These are phyloP conservation scores for Zygosaccharomyces sapae DNA, from an alignment of 1,139 yeast genomes.

Conservation along the genomic window DNA sequence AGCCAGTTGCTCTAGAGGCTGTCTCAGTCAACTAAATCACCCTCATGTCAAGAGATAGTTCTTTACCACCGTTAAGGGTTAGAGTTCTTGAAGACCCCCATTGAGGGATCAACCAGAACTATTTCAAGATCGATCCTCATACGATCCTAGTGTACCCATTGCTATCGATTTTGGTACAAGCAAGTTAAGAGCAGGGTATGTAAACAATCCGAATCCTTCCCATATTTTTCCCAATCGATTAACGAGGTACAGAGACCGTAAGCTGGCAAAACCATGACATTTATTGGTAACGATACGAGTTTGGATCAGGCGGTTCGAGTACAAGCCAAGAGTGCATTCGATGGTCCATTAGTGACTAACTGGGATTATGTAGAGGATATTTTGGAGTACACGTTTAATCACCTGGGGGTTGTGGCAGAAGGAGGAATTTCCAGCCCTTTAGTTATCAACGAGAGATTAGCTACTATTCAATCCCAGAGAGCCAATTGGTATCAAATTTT, in stretches of 20 bases:
- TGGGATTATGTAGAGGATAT: constrained; percentile 89
- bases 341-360: constrained; percentile 79
- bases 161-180: constrained; percentile 79
- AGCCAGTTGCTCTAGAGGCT: not conserved
- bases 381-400: constrained; percentile 78
- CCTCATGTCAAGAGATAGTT: constrained; percentile 30
- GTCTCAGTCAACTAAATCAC: too few relatives aligned
- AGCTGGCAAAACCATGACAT: constrained; percentile 57
- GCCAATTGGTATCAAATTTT: constrained; percentile 70
- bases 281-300: constrained; percentile 79
- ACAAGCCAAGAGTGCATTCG: constrained; percentile 75
- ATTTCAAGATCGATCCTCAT: constrained; percentile 42
- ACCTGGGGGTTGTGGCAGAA: constrained; percentile 58
- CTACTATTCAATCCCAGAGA: constrained; percentile 66
- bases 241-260: constrained; percentile 76
- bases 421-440: constrained; percentile 66
- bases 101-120: constrained; percentile 47
- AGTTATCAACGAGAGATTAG: constrained; percentile 75
- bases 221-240: constrained; percentile 66
- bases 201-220: constrained; percentile 50
- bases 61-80: constrained; percentile 47
- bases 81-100: constrained; percentile 49
- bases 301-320: constrained; percentile 66
- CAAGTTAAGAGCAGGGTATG: constrained; percentile 68
- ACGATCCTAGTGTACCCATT: constrained; percentile 60